These are phyloP conservation scores for Telfairia occidentalis DNA, from an alignment of 331 rosid genomes.

Conservation along the genomic window DNA sequence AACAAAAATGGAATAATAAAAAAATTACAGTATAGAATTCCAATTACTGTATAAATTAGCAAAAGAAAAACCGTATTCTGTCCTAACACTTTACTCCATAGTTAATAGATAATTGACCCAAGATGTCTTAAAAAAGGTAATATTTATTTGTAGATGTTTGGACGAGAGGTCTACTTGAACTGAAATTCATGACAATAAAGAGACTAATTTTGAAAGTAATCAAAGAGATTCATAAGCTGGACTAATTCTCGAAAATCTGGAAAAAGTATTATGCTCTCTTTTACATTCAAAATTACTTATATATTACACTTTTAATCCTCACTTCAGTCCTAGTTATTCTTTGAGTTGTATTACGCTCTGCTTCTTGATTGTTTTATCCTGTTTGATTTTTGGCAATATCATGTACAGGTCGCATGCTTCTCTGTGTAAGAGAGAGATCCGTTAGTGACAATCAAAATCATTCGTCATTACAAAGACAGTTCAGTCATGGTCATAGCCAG, in stretches of 20 bases:
- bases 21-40: neutral
- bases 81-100: neutral
- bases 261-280: neutral
- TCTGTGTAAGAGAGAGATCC: conserved; percentile 82
- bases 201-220: neutral
- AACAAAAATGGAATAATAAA: neutral
- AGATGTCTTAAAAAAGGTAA: neutral
- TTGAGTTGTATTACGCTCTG: neutral
- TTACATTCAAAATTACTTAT: neutral
- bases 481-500: conserved; percentile 78
- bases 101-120: neutral
- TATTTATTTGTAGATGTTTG: neutral
- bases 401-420: conserved; percentile 82
- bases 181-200: neutral
- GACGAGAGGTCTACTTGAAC: neutral
- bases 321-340: neutral
- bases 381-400: conserved; percentile 1
- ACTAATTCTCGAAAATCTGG: neutral
- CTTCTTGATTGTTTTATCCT: neutral
- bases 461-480: conserved; percentile 91
- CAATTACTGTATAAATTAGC: neutral
- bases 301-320: neutral
- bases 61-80: neutral
- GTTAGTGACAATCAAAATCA: conserved; percentile 44
- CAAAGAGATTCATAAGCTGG: neutral